Evolutionary conservation across 1,284 basidiomycete species (phyloP), one percentile per base, ranked within the genome.

Genomic region (Malassezia nana): DNA sequence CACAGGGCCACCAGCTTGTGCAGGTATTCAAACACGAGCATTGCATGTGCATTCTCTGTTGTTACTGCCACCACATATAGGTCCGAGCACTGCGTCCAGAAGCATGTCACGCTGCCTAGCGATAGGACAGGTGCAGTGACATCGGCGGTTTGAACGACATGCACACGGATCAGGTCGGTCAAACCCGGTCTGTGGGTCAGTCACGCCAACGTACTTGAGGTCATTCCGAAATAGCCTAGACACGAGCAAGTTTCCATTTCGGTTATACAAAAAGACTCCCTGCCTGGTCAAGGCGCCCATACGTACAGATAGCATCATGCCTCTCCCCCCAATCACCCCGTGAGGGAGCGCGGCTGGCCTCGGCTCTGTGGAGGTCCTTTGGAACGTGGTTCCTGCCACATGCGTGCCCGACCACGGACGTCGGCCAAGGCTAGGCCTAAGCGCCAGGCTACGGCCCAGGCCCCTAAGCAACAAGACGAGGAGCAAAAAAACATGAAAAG

Each of bases 221-320:
- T 73, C 71, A 44, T 52, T 57, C 12, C 71, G 60, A 39, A 69
- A 70, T 22, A 73, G 60, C 35, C 71, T 60, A 4, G 71, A 72
- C 49, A 73, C 69, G 50, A 73, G 66, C 32, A 71, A 64, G 82
- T 95, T 91, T 73, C 90, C 91, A 77, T 94, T 94, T 76, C 89
- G 87, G 72, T 92, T 95, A 80, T 94, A 94, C 60, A 94, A 87
- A 77, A 95, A 95, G 82, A 95, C 91, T 48, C 88, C 90, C 87
- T 59, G 63, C 18, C 6, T 10, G 5, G 29, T 42, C 4, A 39
- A 24, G 16, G 25, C 13, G 2, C 29, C 1, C 3, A 13, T 0
- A 48, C 52, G 22, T 33, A 54, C 52, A 30, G 52, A 54, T 25
- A 54, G 42, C 52, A 54, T 54, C n/a, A n/a, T n/a, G n/a, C n/a